Base-by-base conservation (phyloP, 1,139 yeast genomes). In the Yamadazyma sp. region DNA sequence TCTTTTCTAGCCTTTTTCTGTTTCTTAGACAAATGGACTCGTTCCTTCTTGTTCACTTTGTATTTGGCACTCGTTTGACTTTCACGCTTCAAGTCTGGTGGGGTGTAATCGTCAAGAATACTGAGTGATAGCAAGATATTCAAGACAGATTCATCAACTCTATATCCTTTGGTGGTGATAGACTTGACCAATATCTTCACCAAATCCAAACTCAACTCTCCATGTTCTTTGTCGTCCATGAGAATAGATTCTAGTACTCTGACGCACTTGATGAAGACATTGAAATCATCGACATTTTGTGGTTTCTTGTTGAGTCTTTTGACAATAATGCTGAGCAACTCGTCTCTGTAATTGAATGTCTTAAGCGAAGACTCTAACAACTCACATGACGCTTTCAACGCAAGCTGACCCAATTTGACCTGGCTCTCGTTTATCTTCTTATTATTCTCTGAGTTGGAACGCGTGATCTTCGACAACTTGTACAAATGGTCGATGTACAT, bases 1-100 rank as follows among this genome's bases (percentile, higher is more conserved):
- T 90, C 97, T 56, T 89, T 90, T 48, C 96, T 76, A 13, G 80
- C 84, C 54, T 92, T 92, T 50, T 86, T 76, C 62, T 90, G 92
- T 57, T 86, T 86, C 62, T 90, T 92, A 10, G 95, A 82, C 39
- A 90, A 64, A 66, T 90, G 96, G 6, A 86, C 87, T 50, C 97
- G 73, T 57, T 92, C 95, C 58, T 89, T 87, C 70, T 88, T 89
- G 56, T 78, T 82, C 29, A 83, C 39, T 53, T 82, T 84, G 38
- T 62, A 65, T 18, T 29, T 69, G 68, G 20, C 67, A 7, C 67
- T 32, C 65, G 68, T 29, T 69, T 31, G 73, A 48, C 77, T 73
- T 16, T 57, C 50, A 23, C 20, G 12, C 13, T 26, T 33, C 26
- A 33, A 33, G 16, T 42, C 37, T 45, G 75, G 70, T 25, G 95